These are phyloP conservation scores for Tetraselmis chui DNA, from an alignment of 139 green algal genomes.

Conservation along the genomic window DNA sequence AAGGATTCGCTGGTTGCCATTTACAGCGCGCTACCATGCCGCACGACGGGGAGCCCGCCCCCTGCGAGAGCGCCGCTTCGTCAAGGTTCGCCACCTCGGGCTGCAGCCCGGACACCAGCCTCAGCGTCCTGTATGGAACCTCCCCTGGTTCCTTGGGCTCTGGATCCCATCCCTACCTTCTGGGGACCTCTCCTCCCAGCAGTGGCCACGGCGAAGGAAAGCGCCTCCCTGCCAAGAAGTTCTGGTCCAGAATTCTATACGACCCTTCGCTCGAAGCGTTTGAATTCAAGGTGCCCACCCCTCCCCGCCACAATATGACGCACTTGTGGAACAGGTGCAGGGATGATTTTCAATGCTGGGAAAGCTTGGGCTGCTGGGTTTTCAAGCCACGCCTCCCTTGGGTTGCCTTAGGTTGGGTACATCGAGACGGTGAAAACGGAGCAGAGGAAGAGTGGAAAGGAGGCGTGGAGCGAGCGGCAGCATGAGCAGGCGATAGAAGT, in stretches of 20 bases:
- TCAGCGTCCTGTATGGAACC: neutral
- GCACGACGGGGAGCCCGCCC: too few relatives aligned
- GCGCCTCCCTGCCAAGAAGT: slow-evolving; percentile 5
- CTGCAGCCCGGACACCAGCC: too few relatives aligned
- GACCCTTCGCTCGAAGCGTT: slow-evolving; percentile 19
- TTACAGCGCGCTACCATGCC: too few relatives aligned
- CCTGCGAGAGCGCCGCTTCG: too few relatives aligned
- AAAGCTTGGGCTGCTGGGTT: too few relatives aligned
- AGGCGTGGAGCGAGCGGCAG: slow-evolving; percentile 40
- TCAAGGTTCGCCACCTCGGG: too few relatives aligned
- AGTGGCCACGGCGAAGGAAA: neutral
- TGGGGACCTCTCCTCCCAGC: neutral
- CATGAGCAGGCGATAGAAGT: slow-evolving; percentile 32
- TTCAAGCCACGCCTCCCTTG: neutral
- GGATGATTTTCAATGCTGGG: too few relatives aligned
- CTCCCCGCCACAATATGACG: neutral
- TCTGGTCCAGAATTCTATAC: slow-evolving; percentile 33
- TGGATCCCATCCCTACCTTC: neutral
- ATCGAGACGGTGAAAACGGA: slow-evolving; percentile 30
- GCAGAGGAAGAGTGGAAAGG: slow-evolving; percentile 31
- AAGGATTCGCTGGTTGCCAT: too few relatives aligned
- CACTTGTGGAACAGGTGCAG: too few relatives aligned
- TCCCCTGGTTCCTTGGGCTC: neutral
- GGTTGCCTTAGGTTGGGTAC: slow-evolving; percentile 27
- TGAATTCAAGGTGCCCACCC: slow-evolving; percentile 21